phyloP scores from a whole-genome alignment of 1,139 yeast species.

The Magnusiomyces suaveolens region DNA sequence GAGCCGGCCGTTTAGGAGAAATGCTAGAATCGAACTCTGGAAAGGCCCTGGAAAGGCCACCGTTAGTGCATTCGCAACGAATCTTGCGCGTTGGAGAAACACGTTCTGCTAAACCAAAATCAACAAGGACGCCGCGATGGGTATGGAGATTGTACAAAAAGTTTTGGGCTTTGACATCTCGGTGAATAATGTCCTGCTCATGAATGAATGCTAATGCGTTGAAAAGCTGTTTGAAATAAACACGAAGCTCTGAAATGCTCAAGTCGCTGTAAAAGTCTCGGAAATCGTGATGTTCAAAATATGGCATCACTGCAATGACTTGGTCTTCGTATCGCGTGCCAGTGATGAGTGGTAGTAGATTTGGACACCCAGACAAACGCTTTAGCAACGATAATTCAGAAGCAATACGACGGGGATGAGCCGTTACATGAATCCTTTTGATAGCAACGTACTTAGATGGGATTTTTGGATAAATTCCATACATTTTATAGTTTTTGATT shows the following conservation, averaged over 20 bases:
- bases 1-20: background rate
- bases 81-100: constrained; percentile 2
- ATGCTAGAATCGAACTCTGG: background rate
- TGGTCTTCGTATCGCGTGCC: constrained; percentile 84
- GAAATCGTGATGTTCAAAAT: constrained; percentile 83
- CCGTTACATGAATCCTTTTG: constrained; percentile 88
- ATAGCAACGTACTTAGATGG: constrained; percentile 56
- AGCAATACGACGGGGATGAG: constrained; percentile 82
- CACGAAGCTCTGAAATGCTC: constrained; percentile 68
- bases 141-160: constrained; percentile 69
- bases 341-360: constrained; percentile 82
- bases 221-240: constrained; percentile 70
- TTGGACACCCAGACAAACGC: constrained; percentile 53
- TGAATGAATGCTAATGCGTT: constrained; percentile 72
- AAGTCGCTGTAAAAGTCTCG: constrained; percentile 70
- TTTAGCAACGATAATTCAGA: constrained; percentile 76
- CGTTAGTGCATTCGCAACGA: constrained; percentile 9
- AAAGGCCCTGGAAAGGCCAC: background rate
- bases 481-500: background rate
- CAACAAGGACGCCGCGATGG: constrained; percentile 77
- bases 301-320: constrained; percentile 85
- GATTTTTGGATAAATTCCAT: background rate
- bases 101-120: constrained; percentile 79
- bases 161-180: constrained; percentile 78
- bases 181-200: constrained; percentile 64